Evolutionary conservation across 1,284 basidiomycete species (phyloP), one percentile per base, ranked within the genome.

Genomic region (Phenoliferia sp.): DNA sequence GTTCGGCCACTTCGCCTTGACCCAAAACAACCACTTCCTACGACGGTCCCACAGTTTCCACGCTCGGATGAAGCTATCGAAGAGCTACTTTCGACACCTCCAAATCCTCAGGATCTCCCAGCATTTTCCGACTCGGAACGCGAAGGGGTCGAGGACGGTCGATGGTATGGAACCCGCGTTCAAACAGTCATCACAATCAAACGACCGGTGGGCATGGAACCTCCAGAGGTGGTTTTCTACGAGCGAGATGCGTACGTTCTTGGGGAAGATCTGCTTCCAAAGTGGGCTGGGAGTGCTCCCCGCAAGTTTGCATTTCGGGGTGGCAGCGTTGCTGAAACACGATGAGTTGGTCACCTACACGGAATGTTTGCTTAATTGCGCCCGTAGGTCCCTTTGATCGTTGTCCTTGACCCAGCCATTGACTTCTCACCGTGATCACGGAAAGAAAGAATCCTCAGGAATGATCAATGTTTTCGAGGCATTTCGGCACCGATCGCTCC

Each of bases 161-260:
- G 59, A 9, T 74, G 72, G 74, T 75, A 75, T 59, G 73, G 57
- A n/a, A 75, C 74, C 19, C 48, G 74, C 52, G 73, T 71, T 19
- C 73, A 75, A 61, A 72, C 70, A 26, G 50, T 73, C 10, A 15
- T 75, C 3, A 55, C 73, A 15, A 65, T 74, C 12, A 65, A 71
- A 44, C 44, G 69, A 6, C 48, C 48, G 29, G 29, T 19, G 9
- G 17, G 55, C 7, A 33, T 17, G 16, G 55, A 16, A 22, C 19
- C 29, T 4, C 29, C 31, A 32, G 2, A 32, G 29, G 31, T 57
- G 15, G 55, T 57, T 22, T 16, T 57, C 31, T 32, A 32, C 12
- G 55, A 57, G 22, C 28, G 55, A 16, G 55, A 57, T 22, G 55
- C 55, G 10, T 57, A 57, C 31, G 15, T 57, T 3, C 55, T 57